A percentile compares a stretch with the other conserved stretches of the same genome.
Evolutionary conservation across 139 green algal genomes (phyloP).

Genomic region (Chlamydomonas sp.): DNA sequence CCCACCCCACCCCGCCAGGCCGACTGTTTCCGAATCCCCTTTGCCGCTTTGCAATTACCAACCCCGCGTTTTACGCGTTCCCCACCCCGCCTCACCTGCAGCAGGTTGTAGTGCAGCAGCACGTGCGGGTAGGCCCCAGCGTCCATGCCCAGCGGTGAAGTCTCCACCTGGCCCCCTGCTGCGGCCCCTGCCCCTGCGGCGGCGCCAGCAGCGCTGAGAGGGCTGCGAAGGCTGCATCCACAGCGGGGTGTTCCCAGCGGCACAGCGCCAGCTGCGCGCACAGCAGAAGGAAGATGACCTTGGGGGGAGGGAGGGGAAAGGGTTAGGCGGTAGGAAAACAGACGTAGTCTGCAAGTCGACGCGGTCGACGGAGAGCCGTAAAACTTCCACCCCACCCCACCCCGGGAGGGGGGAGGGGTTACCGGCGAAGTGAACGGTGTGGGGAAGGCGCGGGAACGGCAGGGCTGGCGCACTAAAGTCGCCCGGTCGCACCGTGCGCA

Average conservation of each 20-base stretch:
- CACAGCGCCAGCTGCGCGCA: slow-evolving; percentile 36
- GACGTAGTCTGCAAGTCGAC: not conserved
- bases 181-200: not conserved
- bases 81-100: slow-evolving; percentile 29
- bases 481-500: too few species aligned
- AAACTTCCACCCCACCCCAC: too few species aligned
- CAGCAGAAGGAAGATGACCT: slow-evolving; percentile 44
- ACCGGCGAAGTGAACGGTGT: too few species aligned
- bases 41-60: not conserved
- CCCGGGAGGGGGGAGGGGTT: too few species aligned
- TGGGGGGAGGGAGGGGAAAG: not conserved
- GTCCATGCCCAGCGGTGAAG: not conserved
- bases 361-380: not conserved
- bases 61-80: not conserved
- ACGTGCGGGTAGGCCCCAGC: not conserved
- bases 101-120: slow-evolving; percentile 49
- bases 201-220: not conserved
- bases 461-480: too few species aligned
- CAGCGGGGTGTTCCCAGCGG: slow-evolving; percentile 27
- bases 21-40: too few species aligned
- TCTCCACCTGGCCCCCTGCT: not conserved
- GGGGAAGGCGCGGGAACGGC: too few species aligned
- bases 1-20: not conserved
- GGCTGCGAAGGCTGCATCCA: not conserved
- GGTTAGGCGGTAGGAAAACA: not conserved